Conservation (phyloP, 2,329 filamentous ascomycete species). For the Malbranchea cinnamomea region DNA sequence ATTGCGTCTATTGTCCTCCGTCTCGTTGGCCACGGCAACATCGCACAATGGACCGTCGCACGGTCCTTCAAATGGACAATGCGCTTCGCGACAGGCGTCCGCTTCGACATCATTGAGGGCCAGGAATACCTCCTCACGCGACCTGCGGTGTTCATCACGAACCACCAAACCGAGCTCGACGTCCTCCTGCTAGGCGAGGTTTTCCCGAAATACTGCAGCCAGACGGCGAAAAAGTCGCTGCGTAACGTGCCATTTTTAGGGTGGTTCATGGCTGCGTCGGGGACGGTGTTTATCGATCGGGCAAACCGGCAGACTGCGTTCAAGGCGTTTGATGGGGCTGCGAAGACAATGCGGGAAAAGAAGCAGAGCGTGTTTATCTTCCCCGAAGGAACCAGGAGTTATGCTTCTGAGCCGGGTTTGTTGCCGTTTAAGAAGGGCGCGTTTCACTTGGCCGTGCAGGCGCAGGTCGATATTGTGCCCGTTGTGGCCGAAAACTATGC, state of each 20-base stretch:
- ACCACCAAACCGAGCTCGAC: conserved; percentile 94
- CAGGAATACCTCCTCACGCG: conserved; percentile 49
- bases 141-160: conserved; percentile 81
- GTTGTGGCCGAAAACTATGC: conserved; percentile 69
- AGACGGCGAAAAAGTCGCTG: conserved; percentile 81
- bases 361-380: conserved; percentile 46
- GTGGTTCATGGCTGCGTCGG: conserved; percentile 83
- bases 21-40: conserved; percentile 53
- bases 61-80: conserved; percentile 70
- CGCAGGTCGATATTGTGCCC: conserved; percentile 82
- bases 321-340: conserved; percentile 71
- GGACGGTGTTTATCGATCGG: conserved; percentile 91
- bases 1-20: conserved; percentile 57
- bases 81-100: conserved; percentile 58
- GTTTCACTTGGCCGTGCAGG: conserved; percentile 90
- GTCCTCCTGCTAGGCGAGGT: conserved; percentile 78
- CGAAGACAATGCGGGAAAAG: conserved; percentile 57
- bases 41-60: conserved; percentile 73
- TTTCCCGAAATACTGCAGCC: conserved; percentile 81
- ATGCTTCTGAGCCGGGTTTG: conserved; percentile 63
- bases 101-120: conserved; percentile 57
- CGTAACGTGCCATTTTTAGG: conserved; percentile 71
- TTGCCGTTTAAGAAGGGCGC: conserved; percentile 98
- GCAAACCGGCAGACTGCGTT: conserved; percentile 69
- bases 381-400: conserved; percentile 78